These are phyloP conservation scores for Rickenella mellea DNA, from an alignment of 768 basidiomycete species.

Conservation along the genomic window DNA sequence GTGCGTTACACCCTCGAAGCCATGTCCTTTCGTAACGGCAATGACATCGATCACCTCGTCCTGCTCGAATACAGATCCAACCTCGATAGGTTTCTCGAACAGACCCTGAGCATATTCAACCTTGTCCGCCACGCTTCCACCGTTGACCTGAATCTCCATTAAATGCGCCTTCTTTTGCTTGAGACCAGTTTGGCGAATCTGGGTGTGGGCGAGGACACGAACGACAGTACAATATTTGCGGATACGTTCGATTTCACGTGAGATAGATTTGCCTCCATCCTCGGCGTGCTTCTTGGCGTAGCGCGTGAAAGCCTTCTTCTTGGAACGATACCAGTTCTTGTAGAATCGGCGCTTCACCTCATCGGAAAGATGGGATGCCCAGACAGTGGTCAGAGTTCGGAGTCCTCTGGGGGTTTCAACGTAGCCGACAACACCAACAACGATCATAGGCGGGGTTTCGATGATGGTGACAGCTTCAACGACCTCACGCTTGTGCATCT, in stretches of 20 bases:
- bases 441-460: slow-evolving; percentile 94
- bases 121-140: slow-evolving; percentile 93
- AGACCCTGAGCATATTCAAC: slow-evolving; percentile 89
- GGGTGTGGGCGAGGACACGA: slow-evolving; percentile 98
- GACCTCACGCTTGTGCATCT: slow-evolving; percentile 99
- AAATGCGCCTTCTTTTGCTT: slow-evolving; percentile 99
- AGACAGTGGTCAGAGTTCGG: slow-evolving; percentile 96
- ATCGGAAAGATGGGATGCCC: slow-evolving; percentile 96
- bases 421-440: slow-evolving; percentile 98
- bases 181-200: slow-evolving; percentile 96
- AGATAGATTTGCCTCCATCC: slow-evolving; percentile 82
- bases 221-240: slow-evolving; percentile 99
- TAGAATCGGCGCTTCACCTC: slow-evolving; percentile 99
- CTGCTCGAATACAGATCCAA: slow-evolving; percentile 85
- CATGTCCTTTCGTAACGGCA: slow-evolving; percentile 98
- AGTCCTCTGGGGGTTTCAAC: slow-evolving; percentile 99
- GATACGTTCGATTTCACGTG: slow-evolving; percentile 97
- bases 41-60: slow-evolving; percentile 95
- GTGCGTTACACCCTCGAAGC: slow-evolving; percentile 98
- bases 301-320: slow-evolving; percentile 99
- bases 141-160: slow-evolving; percentile 99
- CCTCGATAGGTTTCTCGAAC: slow-evolving; percentile 94
- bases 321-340: slow-evolving; percentile 99
- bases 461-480: slow-evolving; percentile 95
- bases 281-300: slow-evolving; percentile 99